phyloP scores from a whole-genome alignment of 495 filamentous ascomycete genomes.

The Cryomyces antarcticus region DNA sequence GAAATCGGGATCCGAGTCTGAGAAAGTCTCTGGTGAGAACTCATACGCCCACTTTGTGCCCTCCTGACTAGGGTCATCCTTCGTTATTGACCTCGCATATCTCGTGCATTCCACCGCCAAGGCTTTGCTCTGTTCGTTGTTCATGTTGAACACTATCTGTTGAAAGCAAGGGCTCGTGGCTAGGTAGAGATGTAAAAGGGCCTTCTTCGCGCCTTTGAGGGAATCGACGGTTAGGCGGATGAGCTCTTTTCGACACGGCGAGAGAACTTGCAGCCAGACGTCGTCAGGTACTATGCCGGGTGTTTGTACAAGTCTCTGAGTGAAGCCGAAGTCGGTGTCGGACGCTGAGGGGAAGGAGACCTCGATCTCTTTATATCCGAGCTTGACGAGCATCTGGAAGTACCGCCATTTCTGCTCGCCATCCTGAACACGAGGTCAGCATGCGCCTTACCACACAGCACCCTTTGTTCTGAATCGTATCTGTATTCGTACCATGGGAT shows the following conservation, averaged over 20 bases:
- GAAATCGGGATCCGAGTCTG: conserved; percentile 71
- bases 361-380: conserved; percentile 98
- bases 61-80: conserved; percentile 62
- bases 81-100: conserved; percentile 75
- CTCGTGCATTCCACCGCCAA: conserved; percentile 75
- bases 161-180: conserved; percentile 89
- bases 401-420: conserved; percentile 86
- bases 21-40: conserved; percentile 94
- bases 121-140: conserved; percentile 59
- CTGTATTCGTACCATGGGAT: conserved; percentile 28
- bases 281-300: conserved; percentile 75
- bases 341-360: conserved; percentile 89
- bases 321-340: conserved; percentile 91
- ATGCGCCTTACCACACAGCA: not conserved
- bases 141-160: conserved; percentile 71
- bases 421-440: conserved; percentile 33
- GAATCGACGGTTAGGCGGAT: conserved; percentile 82
- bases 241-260: conserved; percentile 82
- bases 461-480: not conserved
- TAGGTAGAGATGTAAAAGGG: conserved; percentile 90
- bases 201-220: conserved; percentile 78
- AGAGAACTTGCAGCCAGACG: conserved; percentile 89
- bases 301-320: conserved; percentile 67
- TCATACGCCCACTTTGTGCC: conserved; percentile 86
- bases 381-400: conserved; percentile 82